Conservation (phyloP, 768 basidiomycete genomes). For the Calocybe gangraenosa region DNA sequence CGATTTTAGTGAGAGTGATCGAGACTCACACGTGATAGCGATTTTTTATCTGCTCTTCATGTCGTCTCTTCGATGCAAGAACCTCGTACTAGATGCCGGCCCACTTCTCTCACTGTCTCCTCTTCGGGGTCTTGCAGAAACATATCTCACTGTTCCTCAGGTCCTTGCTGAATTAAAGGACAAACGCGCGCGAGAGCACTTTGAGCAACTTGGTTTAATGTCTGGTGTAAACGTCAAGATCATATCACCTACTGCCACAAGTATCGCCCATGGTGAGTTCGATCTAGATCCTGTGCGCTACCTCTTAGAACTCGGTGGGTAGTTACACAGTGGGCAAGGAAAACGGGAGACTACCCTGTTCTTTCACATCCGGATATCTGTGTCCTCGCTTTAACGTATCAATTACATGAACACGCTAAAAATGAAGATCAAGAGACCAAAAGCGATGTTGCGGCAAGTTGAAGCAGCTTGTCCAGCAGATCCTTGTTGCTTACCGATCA, state of each 20-base stretch:
- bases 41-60: constrained; percentile 9
- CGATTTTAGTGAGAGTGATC: constrained; percentile 5
- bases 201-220: constrained; percentile 70
- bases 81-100: constrained; percentile 90
- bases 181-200: constrained; percentile 80
- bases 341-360: constrained; percentile 85
- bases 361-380: constrained; percentile 89
- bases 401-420: constrained; percentile 58
- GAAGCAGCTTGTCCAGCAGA: neutral
- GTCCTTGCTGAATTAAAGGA: constrained; percentile 90
- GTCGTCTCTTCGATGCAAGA: constrained; percentile 49
- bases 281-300: neutral
- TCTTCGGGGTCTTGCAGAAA: constrained; percentile 81
- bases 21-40: constrained; percentile 14
- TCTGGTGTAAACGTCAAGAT: constrained; percentile 75
- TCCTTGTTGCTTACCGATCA: constrained; percentile 16
- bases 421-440: constrained; percentile 21
- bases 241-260: constrained; percentile 62
- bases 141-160: constrained; percentile 85
- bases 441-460: constrained; percentile 11
- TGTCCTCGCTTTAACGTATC: constrained; percentile 84
- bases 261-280: constrained; percentile 57
- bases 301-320: constrained; percentile 6
- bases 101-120: constrained; percentile 88
- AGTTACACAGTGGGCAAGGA: constrained; percentile 89